Base-by-base conservation (phyloP, 2,329 filamentous ascomycete species). In the Aspergillus pseudoviridinutans region DNA sequence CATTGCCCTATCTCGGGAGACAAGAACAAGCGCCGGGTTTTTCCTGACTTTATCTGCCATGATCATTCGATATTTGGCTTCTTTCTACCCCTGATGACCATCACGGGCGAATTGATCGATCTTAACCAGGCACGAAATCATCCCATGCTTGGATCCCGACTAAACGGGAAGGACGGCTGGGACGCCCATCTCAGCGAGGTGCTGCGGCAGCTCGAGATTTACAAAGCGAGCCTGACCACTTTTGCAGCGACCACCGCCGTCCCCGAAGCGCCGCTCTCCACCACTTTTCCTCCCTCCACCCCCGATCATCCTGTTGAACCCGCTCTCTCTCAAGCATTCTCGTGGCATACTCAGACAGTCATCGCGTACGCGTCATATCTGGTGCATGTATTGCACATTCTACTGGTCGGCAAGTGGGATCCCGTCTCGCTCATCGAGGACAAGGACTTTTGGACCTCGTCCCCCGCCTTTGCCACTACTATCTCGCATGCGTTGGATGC, bases 361-460 rank as follows among this genome's bases (percentile, higher is more conserved):
- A 84, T 91, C 54, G 91, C 92, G 0, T 97, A 97, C 71, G 88
- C 91, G 51, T 95, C 90, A 0, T 92, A 97, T 67, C 87, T 96
- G 25, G 93, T 96, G 84, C 91, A 96, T 67, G 92, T 96, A 14
- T 80, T 96, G 22, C 91, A 97, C 72, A 94, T 96, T 51, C 81
- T 97, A 2, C 82, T 97, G 1, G 89, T 91, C n/a, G 92, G 91
- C 10, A 96, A 95, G 75, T 97, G 92, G 92, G 92, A 97, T 70
- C 92, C 92, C 0, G 92, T 96, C 66, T 90, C 89, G 51, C 83
- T 97, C n/a, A 84, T 97, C 3, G 92, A 96, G 70, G 91, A 96
- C 75, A 91, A 94, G 65, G 92, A 96, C 70, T 83, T 95, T 38
- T 96, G 92, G 92, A 96, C 95, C 65, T 94, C 90, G 7, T 92